A percentile compares a stretch with the other conserved stretches of the same genome.
These are phyloP conservation scores for Puccinia novopanici DNA, from an alignment of 1,284 basidiomycete genomes.

Conservation along the genomic window DNA sequence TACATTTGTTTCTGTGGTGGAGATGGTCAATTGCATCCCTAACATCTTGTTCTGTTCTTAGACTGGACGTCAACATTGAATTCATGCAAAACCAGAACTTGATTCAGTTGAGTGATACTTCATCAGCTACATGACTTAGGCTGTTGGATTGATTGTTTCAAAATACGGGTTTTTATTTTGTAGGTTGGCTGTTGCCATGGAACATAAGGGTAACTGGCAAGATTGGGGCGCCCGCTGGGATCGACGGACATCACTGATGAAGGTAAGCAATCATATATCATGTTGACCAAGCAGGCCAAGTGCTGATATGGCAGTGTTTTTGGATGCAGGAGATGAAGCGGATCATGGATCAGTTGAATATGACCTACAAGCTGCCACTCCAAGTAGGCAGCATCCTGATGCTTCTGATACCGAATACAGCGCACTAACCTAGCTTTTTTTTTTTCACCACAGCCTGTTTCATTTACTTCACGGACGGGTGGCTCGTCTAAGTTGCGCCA, in stretches of 20 bases:
- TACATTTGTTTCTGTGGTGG: background rate
- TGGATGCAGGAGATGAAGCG: slow-evolving; percentile 69
- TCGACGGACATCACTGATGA: slow-evolving; percentile 57
- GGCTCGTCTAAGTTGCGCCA: background rate
- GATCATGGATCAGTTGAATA: slow-evolving; percentile 70
- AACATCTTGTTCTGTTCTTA: background rate
- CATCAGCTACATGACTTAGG: background rate
- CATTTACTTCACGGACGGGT: background rate
- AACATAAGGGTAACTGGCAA: slow-evolving; percentile 81
- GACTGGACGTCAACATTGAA: slow-evolving; percentile 57
- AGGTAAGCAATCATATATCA: slow-evolving; percentile 35
- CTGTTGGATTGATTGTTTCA: background rate
- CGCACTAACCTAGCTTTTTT: background rate
- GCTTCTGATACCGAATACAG: background rate
- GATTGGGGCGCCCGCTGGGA: slow-evolving; percentile 75
- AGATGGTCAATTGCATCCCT: background rate
- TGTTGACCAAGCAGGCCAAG: slow-evolving; percentile 65
- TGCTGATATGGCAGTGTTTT: slow-evolving; percentile 65
- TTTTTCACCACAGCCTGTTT: slow-evolving; percentile 14
- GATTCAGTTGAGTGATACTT: slow-evolving; percentile 51
- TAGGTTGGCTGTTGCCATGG: slow-evolving; percentile 69
- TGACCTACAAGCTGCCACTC: slow-evolving; percentile 70
- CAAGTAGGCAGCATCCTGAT: slow-evolving; percentile 59
- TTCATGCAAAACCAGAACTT: slow-evolving; percentile 58
- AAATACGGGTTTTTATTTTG: slow-evolving; percentile 48